phyloP scores from a whole-genome alignment of 306 rosid genomes.

The Luffa acutangula region DNA sequence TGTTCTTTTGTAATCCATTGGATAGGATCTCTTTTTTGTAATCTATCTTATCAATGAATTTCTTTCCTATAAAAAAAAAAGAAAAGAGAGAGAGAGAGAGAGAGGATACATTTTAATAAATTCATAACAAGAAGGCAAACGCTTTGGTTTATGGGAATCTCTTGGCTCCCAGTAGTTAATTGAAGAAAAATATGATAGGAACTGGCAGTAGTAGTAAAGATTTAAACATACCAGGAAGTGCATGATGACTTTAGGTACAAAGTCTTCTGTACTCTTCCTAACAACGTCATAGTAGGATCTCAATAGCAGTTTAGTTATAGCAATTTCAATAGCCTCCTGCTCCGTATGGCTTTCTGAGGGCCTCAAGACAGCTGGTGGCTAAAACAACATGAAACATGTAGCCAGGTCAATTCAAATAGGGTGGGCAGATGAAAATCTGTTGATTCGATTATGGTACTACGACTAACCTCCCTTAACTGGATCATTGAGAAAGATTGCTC shows the following conservation, averaged over 20 bases:
- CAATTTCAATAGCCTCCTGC: slow-evolving; percentile 69
- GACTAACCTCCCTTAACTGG: slow-evolving; percentile 76
- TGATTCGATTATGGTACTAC: neutral
- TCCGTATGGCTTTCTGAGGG: slow-evolving; percentile 78
- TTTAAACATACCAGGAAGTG: slow-evolving; percentile 77
- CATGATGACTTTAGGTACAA: slow-evolving; percentile 89
- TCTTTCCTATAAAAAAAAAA: too few relatives aligned
- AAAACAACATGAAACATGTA: slow-evolving; percentile 15
- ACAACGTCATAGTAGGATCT: slow-evolving; percentile 91
- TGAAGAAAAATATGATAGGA: neutral
- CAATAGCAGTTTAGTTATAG: slow-evolving; percentile 68
- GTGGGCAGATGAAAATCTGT: neutral
- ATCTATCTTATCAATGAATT: too few relatives aligned
- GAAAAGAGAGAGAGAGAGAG: too few relatives aligned
- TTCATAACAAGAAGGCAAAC: neutral
- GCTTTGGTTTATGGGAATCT: neutral
- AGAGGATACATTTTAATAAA: neutral
- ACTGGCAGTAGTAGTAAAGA: neutral
- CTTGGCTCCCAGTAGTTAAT: neutral
- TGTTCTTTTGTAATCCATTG: too few relatives aligned
- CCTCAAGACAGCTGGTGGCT: slow-evolving; percentile 92
- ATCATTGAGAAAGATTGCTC: slow-evolving; percentile 72
- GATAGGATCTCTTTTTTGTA: too few relatives aligned
- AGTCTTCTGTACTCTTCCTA: slow-evolving; percentile 81
- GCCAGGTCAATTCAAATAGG: slow-evolving; percentile 5